Evolutionary conservation across 768 basidiomycete genomes (phyloP), one percentile per base, ranked within the genome.

Genomic region (Lactifluus pinguis): DNA sequence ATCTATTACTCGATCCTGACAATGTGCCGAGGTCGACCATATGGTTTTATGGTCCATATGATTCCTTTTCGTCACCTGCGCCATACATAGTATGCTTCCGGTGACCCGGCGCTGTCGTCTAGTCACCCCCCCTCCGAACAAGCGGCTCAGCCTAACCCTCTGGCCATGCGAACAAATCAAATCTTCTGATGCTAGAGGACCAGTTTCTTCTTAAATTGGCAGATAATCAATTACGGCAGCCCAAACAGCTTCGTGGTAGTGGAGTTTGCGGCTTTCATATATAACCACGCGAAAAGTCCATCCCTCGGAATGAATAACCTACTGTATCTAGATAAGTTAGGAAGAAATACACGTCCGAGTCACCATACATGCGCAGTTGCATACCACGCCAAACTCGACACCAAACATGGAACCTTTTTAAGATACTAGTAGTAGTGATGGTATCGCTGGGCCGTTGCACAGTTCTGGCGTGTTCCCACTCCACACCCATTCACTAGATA

Each of bases 11-110:
- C 54, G 32, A 55, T 47, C 32, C 38, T 47, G 19, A 34, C 30
- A 13, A 10, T n/a, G 32, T 25, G 54, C 54, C 54, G 13, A 44
- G 21, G 55, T 44, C 4, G 41, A 59, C 51, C 57, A 59, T 59
- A 59, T 59, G 57, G 57, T 53, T 15, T 19, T 15, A 11, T 38
- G 38, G 21, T 39, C 47, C 29, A 49, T 54, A 25, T 60, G 59
- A 45, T 53, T 32, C n/a, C 45, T 45, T 25, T 52, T 41, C 21
- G 11, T 17, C 44, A 2, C 41, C 42, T 38, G 45, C 11, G 4
- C 11, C 38, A 25, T 21, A 6, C 14, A 51, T 25, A 32, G 39
- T 29, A 48, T 49, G 44, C 48, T 17, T 9, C n/a, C 57, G 32
- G 6, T 8, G 4, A 17, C 48, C 42, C 57, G 57, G 57, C 44